Conservation (phyloP, 306 rosid genomes). For the Aeschynomene evenia region DNA sequence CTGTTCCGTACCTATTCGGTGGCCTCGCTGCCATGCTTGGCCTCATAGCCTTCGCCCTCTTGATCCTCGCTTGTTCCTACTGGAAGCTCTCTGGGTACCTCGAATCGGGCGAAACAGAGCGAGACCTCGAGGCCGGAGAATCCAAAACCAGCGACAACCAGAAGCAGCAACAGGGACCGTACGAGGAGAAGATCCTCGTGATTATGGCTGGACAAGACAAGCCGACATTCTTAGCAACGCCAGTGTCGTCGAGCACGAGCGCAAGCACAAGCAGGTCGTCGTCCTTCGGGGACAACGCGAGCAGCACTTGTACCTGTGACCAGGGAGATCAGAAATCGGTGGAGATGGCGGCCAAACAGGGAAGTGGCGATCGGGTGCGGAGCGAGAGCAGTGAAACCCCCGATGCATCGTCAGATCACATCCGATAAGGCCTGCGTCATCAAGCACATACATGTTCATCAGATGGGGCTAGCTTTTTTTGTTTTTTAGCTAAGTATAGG, state of each 20-base stretch:
- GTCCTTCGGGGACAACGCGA: conserved; percentile 54
- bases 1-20: conserved; percentile 88
- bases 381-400: conserved; percentile 23
- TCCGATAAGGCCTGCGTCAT: conserved; percentile 7
- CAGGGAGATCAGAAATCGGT: conserved; percentile 42
- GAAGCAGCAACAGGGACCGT: conserved; percentile 46
- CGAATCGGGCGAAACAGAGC: conserved; percentile 39
- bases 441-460: neutral
- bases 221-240: conserved; percentile 92
- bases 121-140: conserved; percentile 67
- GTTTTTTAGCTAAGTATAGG: neutral
- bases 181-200: conserved; percentile 83
- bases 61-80: conserved; percentile 92
- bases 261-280: conserved; percentile 42
- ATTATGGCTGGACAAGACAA: conserved; percentile 91
- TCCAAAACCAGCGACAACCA: conserved; percentile 36
- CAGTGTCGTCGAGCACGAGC: conserved; percentile 49
- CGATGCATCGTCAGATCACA: conserved; percentile 42
- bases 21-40: conserved; percentile 96
- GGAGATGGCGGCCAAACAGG: conserved; percentile 32
- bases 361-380: conserved; percentile 9
- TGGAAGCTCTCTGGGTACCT: conserved; percentile 95
- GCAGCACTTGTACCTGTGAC: conserved; percentile 43
- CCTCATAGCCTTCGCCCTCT: conserved; percentile 92
- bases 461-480: neutral